Percentiles rank a stretch among this genome's conserved stretches.
These are phyloP conservation scores for Oryza punctata DNA, from an alignment of 176 grass and related monocot genomes.

Conservation along the genomic window DNA sequence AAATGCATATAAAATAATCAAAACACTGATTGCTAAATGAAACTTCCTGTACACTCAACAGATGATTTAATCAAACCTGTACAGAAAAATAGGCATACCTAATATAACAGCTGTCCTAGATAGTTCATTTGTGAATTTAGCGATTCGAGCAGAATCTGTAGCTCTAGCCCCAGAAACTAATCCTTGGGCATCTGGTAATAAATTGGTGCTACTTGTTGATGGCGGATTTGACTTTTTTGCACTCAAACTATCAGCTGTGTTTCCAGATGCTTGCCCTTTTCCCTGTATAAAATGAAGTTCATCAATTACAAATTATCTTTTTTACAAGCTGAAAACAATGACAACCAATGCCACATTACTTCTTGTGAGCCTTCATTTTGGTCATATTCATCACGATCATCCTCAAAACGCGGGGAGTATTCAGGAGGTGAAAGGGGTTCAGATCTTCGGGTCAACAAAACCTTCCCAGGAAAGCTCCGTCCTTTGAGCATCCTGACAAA, in stretches of 20 bases:
- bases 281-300: conserved; percentile 38
- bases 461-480: conserved; percentile 87
- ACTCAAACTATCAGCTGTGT: conserved; percentile 31
- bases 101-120: conserved; percentile 90
- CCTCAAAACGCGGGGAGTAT: conserved; percentile 53
- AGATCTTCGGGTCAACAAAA: conserved; percentile 70
- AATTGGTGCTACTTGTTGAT: conserved; percentile 56
- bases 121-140: conserved; percentile 82
- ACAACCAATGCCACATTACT: conserved; percentile 40
- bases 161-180: conserved; percentile 89
- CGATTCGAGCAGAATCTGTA: conserved; percentile 87
- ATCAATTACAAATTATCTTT: neutral
- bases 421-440: conserved; percentile 65
- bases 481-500: conserved; percentile 85
- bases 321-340: conserved; percentile 30
- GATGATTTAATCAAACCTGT: conserved; percentile 2
- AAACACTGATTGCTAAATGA: neutral
- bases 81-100: conserved; percentile 51
- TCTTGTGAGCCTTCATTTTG: conserved; percentile 51
- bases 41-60: neutral
- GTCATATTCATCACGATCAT: conserved; percentile 58
- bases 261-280: conserved; percentile 54
- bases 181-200: conserved; percentile 70
- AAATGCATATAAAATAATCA: neutral
- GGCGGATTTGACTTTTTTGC: conserved; percentile 59